phyloP scores from a whole-genome alignment of 1,139 yeast genomes.

The Eremothecium coryli region DNA sequence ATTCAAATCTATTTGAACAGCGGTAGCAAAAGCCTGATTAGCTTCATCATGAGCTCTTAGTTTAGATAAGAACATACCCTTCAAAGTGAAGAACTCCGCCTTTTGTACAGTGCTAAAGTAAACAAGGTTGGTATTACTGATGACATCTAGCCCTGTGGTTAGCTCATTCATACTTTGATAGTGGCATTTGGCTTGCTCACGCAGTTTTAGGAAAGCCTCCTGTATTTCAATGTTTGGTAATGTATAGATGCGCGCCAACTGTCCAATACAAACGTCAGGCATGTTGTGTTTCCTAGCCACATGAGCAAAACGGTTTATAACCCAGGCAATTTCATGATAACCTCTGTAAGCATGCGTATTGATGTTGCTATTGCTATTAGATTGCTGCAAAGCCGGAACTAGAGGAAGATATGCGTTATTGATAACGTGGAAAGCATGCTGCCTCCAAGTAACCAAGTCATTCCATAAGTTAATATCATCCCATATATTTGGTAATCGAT shows the following conservation, averaged over 20 bases:
- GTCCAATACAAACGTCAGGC: constrained; percentile 94
- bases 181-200: constrained; percentile 97
- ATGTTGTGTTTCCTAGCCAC: constrained; percentile 94
- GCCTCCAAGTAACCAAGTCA: constrained; percentile 96
- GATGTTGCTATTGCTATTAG: constrained; percentile 59
- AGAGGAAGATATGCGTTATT: constrained; percentile 91
- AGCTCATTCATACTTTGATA: constrained; percentile 80
- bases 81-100: constrained; percentile 92
- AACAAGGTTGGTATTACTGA: constrained; percentile 89
- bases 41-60: constrained; percentile 88
- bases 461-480: constrained; percentile 98
- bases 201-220: constrained; percentile 88
- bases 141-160: constrained; percentile 92
- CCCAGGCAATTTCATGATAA: constrained; percentile 98
- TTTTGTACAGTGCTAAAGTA: constrained; percentile 96
- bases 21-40: constrained; percentile 93
- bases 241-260: constrained; percentile 86
- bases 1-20: constrained; percentile 89
- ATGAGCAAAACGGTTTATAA: constrained; percentile 94
- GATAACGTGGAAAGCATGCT: constrained; percentile 95
- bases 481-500: constrained; percentile 91
- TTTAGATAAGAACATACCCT: constrained; percentile 95
- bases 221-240: constrained; percentile 96
- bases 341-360: constrained; percentile 95
- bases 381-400: constrained; percentile 75